These are phyloP conservation scores for Hypoxylon rubiginosum DNA, from an alignment of 2,329 filamentous ascomycete genomes.

Conservation along the genomic window DNA sequence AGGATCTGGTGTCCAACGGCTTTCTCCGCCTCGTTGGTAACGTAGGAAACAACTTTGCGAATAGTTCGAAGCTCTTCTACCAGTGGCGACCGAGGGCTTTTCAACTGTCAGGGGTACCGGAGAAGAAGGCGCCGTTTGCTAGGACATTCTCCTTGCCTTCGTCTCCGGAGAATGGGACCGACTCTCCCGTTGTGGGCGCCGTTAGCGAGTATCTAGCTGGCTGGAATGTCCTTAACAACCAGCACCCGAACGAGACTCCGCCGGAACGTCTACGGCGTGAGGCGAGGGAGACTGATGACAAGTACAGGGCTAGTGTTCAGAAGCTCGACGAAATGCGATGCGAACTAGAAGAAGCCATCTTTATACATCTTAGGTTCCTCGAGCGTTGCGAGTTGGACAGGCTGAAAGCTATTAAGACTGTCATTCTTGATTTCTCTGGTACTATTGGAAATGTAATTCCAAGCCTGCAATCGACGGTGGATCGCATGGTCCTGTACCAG, in stretches of 20 bases:
- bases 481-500: slow-evolving; percentile 99
- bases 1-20: slow-evolving; percentile 88
- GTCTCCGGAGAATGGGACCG: slow-evolving; percentile 70
- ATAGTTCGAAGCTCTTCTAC: slow-evolving; percentile 97
- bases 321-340: slow-evolving; percentile 93
- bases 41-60: slow-evolving; percentile 94
- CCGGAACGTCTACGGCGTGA: slow-evolving; percentile 88
- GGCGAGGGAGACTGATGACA: slow-evolving; percentile 89
- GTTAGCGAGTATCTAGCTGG: slow-evolving; percentile 90
- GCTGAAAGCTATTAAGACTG: slow-evolving; percentile 97
- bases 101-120: slow-evolving; percentile 85
- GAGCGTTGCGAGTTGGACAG: slow-evolving; percentile 97
- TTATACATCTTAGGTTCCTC: slow-evolving; percentile 93
- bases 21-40: slow-evolving; percentile 93
- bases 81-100: slow-evolving; percentile 97
- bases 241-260: slow-evolving; percentile 93
- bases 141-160: slow-evolving; percentile 81
- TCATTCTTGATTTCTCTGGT: slow-evolving; percentile 96
- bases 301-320: slow-evolving; percentile 88
- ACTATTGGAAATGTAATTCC: slow-evolving; percentile 98
- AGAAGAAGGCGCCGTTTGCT: slow-evolving; percentile 82
- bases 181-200: slow-evolving; percentile 84
- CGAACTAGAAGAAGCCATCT: slow-evolving; percentile 94
- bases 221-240: slow-evolving; percentile 94
- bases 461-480: slow-evolving; percentile 92